Conservation (phyloP, 352 stramenopile species). For the Salisapilia sapeloensis region DNA sequence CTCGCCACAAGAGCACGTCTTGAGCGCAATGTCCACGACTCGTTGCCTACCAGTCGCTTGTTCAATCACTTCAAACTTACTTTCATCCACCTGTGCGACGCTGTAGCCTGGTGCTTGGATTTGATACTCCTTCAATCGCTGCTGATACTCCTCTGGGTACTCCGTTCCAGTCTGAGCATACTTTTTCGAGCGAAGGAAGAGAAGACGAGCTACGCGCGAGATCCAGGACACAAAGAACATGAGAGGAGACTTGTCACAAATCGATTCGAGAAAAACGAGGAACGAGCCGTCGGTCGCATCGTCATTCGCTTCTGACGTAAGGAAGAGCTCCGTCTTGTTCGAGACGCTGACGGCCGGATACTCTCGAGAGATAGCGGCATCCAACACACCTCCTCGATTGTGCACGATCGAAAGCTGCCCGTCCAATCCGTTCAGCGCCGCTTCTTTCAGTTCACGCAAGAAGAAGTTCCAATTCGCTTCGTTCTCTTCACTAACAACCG, state of each 20-base stretch:
- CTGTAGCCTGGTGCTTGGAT: slow-evolving; percentile 31
- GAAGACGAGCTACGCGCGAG: slow-evolving; percentile 51
- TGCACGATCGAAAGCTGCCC: slow-evolving; percentile 54
- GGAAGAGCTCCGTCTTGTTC: slow-evolving; percentile 39
- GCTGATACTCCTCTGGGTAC: slow-evolving; percentile 59
- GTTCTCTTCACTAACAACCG: slow-evolving; percentile 25
- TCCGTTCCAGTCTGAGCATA: slow-evolving; percentile 58
- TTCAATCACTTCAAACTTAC: slow-evolving; percentile 63
- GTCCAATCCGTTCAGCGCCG: no score
- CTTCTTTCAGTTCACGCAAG: slow-evolving; percentile 24
- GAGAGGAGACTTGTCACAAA: slow-evolving; percentile 44
- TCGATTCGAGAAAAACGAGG: slow-evolving; percentile 42
- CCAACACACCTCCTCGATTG: slow-evolving; percentile 37
- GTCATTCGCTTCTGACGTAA: slow-evolving; percentile 2
- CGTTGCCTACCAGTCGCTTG: slow-evolving; percentile 36
- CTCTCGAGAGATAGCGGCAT: slow-evolving; percentile 13
- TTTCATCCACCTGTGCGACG: slow-evolving; percentile 46
- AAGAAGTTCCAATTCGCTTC: slow-evolving; percentile 56
- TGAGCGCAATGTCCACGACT: slow-evolving; percentile 59
- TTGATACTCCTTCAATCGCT: slow-evolving; percentile 45
- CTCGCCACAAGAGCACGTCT: slow-evolving; percentile 59
- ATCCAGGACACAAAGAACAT: slow-evolving; percentile 74
- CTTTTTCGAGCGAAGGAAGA: slow-evolving; percentile 58
- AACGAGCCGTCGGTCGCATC: slow-evolving; percentile 8
- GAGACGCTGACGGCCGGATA: slow-evolving; percentile 44